Evolutionary conservation across 768 basidiomycete species (phyloP), one percentile per base, ranked within the genome.

Genomic region (Phanerochaete sordida): DNA sequence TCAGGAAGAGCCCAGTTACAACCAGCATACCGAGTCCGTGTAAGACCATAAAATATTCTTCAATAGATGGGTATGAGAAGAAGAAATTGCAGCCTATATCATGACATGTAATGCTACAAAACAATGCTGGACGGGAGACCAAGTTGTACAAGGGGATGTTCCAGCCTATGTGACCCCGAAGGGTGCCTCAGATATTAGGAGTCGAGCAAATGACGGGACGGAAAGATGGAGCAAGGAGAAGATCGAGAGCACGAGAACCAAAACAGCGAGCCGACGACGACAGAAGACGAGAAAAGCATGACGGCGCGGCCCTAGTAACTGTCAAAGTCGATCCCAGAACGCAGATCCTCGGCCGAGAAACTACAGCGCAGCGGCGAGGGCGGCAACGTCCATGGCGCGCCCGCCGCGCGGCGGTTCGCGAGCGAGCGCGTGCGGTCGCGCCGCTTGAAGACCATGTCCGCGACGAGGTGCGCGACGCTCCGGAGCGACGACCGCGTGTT

Each of bases 391-490:
- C 65, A 64, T 46, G 57, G 19, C 13, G 31, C 45, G 3, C 65
- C 53, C 30, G 63, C 66, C 16, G 63, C 48, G 56, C 69, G 77
- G 47, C 75, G 72, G 58, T 73, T 76, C 44, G 75, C 70, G 52
- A 80, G 68, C 23, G 76, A 73, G 39, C 78, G 73, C 21, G 53
- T 69, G 1, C 69, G 68, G 43, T 81, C 77, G 58, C 72, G 73
- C 57, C 79, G 72, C 56, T 76, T 75, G 68, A 81, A 73, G 33
- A 80, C 69, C 79, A 80, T 80, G 66, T 77, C 76, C 26, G 79
- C 79, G 46, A 80, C 75, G 21, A 80, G 75, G 60, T 79, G 78
- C 47, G 74, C 69, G 50, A 80, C 65, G 39, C 63, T 63, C 53
- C 60, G 52, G 59, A 45, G 68, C 66, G 63, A 66, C 57, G 69